Percentiles rank a stretch among this genome's conserved stretches.
These are phyloP conservation scores for Aspergillus neotritici DNA, from an alignment of 2,329 filamentous ascomycete species.

Conservation along the genomic window DNA sequence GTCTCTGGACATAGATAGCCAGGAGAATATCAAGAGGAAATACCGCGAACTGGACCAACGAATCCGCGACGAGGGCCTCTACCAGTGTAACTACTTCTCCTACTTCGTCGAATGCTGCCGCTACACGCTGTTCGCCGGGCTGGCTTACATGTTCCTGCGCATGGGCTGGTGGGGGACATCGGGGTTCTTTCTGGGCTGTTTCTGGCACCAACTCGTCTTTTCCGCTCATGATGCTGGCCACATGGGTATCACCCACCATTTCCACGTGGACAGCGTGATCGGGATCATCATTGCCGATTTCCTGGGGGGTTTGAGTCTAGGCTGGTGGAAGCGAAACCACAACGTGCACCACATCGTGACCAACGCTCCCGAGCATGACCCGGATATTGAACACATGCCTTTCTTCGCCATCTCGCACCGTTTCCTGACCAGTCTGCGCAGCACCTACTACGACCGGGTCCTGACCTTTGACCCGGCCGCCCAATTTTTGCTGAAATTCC, in stretches of 20 bases:
- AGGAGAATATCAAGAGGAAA: conserved; percentile 69
- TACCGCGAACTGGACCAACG: conserved; percentile 72
- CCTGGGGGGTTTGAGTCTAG: conserved; percentile 78
- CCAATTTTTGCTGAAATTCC: conserved; percentile 63
- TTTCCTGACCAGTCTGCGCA: conserved; percentile 65
- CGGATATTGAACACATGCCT: conserved; percentile 87
- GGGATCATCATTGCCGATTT: conserved; percentile 89
- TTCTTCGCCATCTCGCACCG: conserved; percentile 83
- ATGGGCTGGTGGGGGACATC: conserved; percentile 63
- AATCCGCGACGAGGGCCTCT: conserved; percentile 70
- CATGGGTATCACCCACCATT: conserved; percentile 94
- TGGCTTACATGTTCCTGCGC: conserved; percentile 57
- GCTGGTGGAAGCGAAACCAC: conserved; percentile 97
- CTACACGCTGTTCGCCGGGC: conserved; percentile 61
- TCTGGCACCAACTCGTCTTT: conserved; percentile 96
- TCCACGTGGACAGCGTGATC: conserved; percentile 73
- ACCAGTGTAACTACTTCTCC: conserved; percentile 73
- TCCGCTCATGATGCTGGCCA: conserved; percentile 92
- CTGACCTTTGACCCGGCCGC: conserved; percentile 75
- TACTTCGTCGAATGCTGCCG: conserved; percentile 71
- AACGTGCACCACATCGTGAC: conserved; percentile 97
- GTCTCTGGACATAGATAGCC: conserved; percentile 64
- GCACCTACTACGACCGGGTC: conserved; percentile 75
- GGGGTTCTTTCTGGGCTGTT: conserved; percentile 67
- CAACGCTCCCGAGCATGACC: conserved; percentile 90